A percentile compares a stretch with the other conserved stretches of the same genome.
phyloP scores from a whole-genome alignment of 352 stramenopile species.

The Pythium diclinum region DNA sequence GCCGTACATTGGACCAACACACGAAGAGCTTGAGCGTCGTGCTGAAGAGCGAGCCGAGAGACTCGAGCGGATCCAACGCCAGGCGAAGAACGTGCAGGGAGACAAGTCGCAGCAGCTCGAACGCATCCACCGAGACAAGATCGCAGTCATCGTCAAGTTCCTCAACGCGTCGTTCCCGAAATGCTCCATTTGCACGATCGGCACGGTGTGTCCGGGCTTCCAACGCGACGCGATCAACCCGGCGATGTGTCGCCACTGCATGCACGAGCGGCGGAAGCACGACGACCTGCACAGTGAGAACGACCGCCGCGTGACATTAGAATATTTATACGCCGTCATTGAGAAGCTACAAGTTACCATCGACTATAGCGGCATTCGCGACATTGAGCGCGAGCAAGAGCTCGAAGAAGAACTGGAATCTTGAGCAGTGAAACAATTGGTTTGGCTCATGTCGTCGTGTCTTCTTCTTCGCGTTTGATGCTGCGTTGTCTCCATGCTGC shows the following conservation, averaged over 20 bases:
- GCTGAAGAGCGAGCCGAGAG: conserved; percentile 42
- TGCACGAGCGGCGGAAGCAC: conserved; percentile 72
- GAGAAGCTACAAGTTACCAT: conserved; percentile 53
- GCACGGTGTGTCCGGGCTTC: conserved; percentile 69
- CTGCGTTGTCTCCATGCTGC: conserved; percentile 15
- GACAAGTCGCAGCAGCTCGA: conserved; percentile 40
- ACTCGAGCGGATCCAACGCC: conserved; percentile 42
- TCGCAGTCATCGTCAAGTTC: conserved; percentile 36
- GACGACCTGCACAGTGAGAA: conserved; percentile 39
- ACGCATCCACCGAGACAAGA: conserved; percentile 46
- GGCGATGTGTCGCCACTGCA: conserved; percentile 68
- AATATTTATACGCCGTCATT: conserved; percentile 47
- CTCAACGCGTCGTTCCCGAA: conserved; percentile 62
- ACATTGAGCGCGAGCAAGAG: conserved; percentile 60
- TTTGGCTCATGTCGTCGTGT: not conserved
- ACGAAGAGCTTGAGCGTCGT: conserved; percentile 52
- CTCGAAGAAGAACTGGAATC: conserved; percentile 47
- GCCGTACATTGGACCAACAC: conserved; percentile 87
- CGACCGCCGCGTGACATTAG: conserved; percentile 38
- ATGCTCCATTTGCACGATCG: conserved; percentile 63
- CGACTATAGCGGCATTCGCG: conserved; percentile 46
- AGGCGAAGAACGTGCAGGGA: conserved; percentile 44
- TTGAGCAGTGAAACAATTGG: conserved; percentile 9
- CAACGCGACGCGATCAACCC: conserved; percentile 68
- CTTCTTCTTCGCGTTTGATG: conserved; percentile 1